Conservation (phyloP, 441 rosid species). For the Dalechampia spathulata region DNA sequence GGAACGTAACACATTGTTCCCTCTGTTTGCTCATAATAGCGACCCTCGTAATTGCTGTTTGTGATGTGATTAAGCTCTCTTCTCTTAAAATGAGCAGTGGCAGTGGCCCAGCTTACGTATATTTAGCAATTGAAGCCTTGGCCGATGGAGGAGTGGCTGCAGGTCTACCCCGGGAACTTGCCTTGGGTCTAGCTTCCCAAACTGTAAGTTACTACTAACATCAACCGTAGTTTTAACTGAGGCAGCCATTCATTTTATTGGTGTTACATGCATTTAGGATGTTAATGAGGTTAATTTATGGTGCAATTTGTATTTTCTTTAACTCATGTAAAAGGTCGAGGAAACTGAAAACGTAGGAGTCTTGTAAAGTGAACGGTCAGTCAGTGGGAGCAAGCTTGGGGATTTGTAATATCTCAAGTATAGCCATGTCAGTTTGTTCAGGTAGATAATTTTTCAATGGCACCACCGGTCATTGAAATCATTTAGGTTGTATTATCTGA, state of each 20-base stretch:
- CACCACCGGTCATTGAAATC: neutral
- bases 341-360: neutral
- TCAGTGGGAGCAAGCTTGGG: too few species aligned
- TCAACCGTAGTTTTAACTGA: neutral
- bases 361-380: too few species aligned
- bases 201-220: slow-evolving; percentile 41
- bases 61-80: neutral
- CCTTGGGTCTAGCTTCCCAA: slow-evolving; percentile 80
- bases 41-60: neutral
- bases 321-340: neutral
- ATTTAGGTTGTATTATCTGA: neutral
- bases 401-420: too few species aligned
- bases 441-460: neutral
- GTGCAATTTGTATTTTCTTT: neutral
- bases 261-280: neutral
- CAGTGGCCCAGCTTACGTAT: slow-evolving; percentile 88
- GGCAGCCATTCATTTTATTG: neutral
- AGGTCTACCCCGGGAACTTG: slow-evolving; percentile 89
- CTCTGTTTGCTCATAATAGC: too few species aligned
- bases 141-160: slow-evolving; percentile 99
- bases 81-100: slow-evolving; percentile 44
- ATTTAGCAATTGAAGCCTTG: slow-evolving; percentile 85
- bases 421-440: neutral
- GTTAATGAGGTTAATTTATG: neutral
- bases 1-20: too few species aligned